Evolutionary conservation across 768 basidiomycete species (phyloP).

Genomic region (Gloeopeniophorella convolvens): DNA sequence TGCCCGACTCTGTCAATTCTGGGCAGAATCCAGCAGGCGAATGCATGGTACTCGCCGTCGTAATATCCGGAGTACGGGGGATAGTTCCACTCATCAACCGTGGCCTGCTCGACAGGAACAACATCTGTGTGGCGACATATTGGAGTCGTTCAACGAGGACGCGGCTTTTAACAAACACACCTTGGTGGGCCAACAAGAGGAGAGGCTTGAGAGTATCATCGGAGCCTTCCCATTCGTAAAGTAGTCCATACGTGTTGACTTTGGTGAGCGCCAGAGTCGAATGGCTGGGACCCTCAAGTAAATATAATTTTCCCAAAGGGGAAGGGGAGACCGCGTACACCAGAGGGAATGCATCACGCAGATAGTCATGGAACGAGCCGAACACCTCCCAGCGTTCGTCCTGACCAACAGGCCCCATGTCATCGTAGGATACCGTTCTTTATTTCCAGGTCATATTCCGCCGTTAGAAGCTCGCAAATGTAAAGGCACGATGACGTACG

Average conservation of each 20-base stretch:
- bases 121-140: conserved; percentile 34
- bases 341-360: conserved; percentile 50
- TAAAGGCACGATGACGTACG: conserved; percentile 22
- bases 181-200: conserved; percentile 49
- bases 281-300: conserved; percentile 33
- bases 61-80: conserved; percentile 46
- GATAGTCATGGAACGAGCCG: conserved; percentile 34
- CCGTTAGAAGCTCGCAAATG: background rate
- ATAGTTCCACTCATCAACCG: conserved; percentile 39
- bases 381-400: conserved; percentile 43
- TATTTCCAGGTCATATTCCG: background rate
- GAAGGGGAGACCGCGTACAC: conserved; percentile 34
- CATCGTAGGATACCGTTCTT: conserved; percentile 48
- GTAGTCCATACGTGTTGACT: conserved; percentile 55
- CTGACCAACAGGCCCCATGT: conserved; percentile 40
- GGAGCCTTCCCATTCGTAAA: conserved; percentile 54
- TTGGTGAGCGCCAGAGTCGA: conserved; percentile 42
- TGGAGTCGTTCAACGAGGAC: background rate
- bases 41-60: conserved; percentile 33
- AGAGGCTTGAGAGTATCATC: conserved; percentile 46
- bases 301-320: too few relatives aligned
- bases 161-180: conserved; percentile 22
- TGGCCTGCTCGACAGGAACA: conserved; percentile 43
- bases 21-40: too few relatives aligned
- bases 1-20: too few relatives aligned